Evolutionary conservation across 371 early-diverging fungal species (phyloP), one percentile per base, ranked within the genome.

Genomic region (Apophysomyces variabilis): DNA sequence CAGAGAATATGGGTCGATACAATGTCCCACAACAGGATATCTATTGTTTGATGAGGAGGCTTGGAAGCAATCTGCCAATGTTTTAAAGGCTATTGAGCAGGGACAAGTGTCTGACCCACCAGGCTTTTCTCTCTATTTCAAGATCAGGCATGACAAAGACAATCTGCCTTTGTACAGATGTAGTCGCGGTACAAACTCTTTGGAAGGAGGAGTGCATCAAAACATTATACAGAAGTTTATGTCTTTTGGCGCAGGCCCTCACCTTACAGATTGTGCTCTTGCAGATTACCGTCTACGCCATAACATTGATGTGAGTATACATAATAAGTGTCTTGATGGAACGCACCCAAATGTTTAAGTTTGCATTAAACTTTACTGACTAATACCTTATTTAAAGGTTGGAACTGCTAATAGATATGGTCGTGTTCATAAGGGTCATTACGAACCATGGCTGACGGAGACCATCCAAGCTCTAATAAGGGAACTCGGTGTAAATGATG

Each of bases 241-340:
- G 50, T 50, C 50, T 18, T 50, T 50, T 50, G 21, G 50, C 9
- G 50, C 50, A 5, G 50, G 50, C 1, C 50, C 50, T 26, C 50
- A 50, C 8, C 9, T 50, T 3, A 18, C 21, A 50, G 21, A 50
- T 50, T 18, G 18, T 18, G 18, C 18, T 18, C 18, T 18, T 18
- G 18, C 18, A 18, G 18, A 18, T 18, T 18, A 18, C 21, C 21
- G 50, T 9, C 21, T 50, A 9, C 50, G 21, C 0, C 21, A 18
- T 50, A 50, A 50, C 21, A 50, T 50, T 9, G 50, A 50, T 50
- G 21, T 50, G 21, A 18, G 50, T 18, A n/a, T 50, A n/a, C 21
- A 18, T 7, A 50, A 7, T 26, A 26, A 26, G 26, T 26, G 26
- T 26, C 0, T 26, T 26, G 2, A 1, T 26, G 2, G 2, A 26